A percentile compares a stretch with the other conserved stretches of the same genome.
These are phyloP conservation scores for Psilocybe cyanescens DNA, from an alignment of 768 basidiomycete species.

Conservation along the genomic window DNA sequence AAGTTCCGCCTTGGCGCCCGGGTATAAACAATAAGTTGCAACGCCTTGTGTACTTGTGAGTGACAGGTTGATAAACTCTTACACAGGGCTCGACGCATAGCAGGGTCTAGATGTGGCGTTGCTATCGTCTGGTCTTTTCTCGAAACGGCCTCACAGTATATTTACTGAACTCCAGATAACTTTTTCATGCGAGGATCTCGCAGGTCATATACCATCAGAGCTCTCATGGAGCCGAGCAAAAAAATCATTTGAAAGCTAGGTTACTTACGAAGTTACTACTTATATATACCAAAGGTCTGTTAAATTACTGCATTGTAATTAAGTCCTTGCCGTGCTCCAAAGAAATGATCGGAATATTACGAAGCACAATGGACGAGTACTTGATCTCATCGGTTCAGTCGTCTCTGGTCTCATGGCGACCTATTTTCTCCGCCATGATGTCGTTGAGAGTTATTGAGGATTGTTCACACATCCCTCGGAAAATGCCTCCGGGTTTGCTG, in stretches of 20 bases:
- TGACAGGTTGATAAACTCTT: too few relatives aligned
- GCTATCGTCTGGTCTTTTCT: not conserved
- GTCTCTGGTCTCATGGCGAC: not conserved
- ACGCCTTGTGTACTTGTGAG: too few relatives aligned
- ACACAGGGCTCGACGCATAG: not conserved
- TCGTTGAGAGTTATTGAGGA: slow-evolving; percentile 61
- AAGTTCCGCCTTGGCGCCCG: not conserved
- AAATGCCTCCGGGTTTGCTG: slow-evolving; percentile 59
- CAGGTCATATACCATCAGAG: too few relatives aligned
- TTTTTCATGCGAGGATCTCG: too few relatives aligned
- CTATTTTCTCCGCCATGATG: not conserved
- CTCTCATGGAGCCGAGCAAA: too few relatives aligned
- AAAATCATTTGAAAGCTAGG: too few relatives aligned
- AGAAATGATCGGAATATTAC: not conserved
- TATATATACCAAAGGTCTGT: not conserved
- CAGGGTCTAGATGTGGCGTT: not conserved
- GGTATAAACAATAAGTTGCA: too few relatives aligned
- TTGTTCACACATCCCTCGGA: slow-evolving; percentile 83
- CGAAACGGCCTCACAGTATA: not conserved
- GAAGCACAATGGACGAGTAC: not conserved
- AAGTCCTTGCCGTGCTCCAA: not conserved
- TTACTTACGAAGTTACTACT: not conserved
- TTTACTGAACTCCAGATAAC: too few relatives aligned
- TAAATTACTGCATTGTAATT: not conserved
- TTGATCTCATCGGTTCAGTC: not conserved